Percentiles rank a stretch among this genome's conserved stretches.
These are phyloP conservation scores for Musa acuminata DNA, from an alignment of 176 grass and related monocot species.

Conservation along the genomic window DNA sequence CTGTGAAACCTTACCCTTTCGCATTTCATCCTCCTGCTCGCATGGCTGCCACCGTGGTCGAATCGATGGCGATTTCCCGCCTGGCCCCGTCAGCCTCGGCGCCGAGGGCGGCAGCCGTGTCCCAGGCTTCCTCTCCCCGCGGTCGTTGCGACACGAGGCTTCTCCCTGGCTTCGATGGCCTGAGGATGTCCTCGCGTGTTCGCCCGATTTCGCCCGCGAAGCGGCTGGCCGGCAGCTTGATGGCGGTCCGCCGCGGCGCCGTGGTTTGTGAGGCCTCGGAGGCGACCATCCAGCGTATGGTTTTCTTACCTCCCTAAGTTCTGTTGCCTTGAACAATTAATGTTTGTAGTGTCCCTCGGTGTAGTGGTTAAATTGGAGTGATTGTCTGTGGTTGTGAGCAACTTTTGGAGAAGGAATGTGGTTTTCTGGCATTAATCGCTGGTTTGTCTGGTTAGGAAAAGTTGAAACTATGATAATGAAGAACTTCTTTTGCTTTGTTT, in stretches of 20 bases:
- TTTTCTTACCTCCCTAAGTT: not conserved
- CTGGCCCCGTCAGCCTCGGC: not conserved
- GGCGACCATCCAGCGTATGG: slow-evolving; percentile 15
- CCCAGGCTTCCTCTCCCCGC: not conserved
- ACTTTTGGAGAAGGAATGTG: too few relatives aligned
- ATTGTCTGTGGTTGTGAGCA: too few relatives aligned
- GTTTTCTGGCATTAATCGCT: too few relatives aligned
- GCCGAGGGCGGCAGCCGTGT: not conserved
- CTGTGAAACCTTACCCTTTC: too few relatives aligned
- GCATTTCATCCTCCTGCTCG: not conserved
- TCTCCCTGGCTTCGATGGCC: slow-evolving; percentile 14
- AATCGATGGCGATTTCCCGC: slow-evolving; percentile 1
- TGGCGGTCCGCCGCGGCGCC: slow-evolving; percentile 4
- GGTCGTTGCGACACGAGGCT: slow-evolving; percentile 11
- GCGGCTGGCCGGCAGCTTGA: slow-evolving; percentile 5
- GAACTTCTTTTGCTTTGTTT: too few relatives aligned
- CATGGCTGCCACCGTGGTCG: not conserved
- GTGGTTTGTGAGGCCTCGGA: slow-evolving; percentile 39
- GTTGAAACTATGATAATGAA: too few relatives aligned
- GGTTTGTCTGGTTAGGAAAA: too few relatives aligned
- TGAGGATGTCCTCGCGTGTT: slow-evolving; percentile 26
- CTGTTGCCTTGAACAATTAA: too few relatives aligned
- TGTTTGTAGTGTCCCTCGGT: too few relatives aligned
- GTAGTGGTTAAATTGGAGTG: too few relatives aligned
- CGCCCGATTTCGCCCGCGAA: not conserved